Evolutionary conservation across 371 early-diverging fungal species (phyloP), one percentile per base, ranked within the genome.

Genomic region (Synchytrium microbalum): DNA sequence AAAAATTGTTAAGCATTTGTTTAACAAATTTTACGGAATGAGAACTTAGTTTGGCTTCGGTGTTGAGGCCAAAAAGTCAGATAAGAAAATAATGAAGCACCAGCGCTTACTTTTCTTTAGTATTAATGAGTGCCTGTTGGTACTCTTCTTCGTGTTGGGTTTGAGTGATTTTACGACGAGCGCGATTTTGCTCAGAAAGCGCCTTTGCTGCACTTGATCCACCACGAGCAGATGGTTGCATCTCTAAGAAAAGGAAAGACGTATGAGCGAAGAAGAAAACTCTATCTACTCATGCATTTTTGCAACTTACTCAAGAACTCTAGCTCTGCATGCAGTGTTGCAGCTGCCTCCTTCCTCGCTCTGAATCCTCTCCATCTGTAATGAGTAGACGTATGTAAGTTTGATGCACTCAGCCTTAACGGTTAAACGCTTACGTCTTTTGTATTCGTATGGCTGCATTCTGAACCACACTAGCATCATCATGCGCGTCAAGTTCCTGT

Each of bases 71-170:
- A 38, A 38, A n/a, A n/a, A n/a, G n/a, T n/a, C n/a, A n/a, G n/a
- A 60, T 25, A 54, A 51, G 3, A 16, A 19, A 1, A 38, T 38
- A 23, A 53, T 29, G 26, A 28, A 32, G 33, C 31, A 24, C n/a
- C 5, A 2, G 16, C 5, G 24, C 61, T 59, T 60, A 79, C 81
- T 82, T 83, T 74, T 83, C 84, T 59, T 77, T 75, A 32, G 79
- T 80, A 56, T 74, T 75, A 16, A 79, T 68, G n/a, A 83, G 64
- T 1, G 82, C 79, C 46, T 79, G 78, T 63, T 79, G 78, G 55
- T 82, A 83, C 54, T 83, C 84, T 51, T 80, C 81, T 62, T 82
- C 82, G 61, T 78, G 73, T 64, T 82, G 80, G 58, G 61, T 53
- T 68, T 80, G 80, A 13, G 79, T 54, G 8, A 74, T 58, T 57